Base-by-base conservation (phyloP, 306 rosid species). In the Herpetospermum pedunculosum region DNA sequence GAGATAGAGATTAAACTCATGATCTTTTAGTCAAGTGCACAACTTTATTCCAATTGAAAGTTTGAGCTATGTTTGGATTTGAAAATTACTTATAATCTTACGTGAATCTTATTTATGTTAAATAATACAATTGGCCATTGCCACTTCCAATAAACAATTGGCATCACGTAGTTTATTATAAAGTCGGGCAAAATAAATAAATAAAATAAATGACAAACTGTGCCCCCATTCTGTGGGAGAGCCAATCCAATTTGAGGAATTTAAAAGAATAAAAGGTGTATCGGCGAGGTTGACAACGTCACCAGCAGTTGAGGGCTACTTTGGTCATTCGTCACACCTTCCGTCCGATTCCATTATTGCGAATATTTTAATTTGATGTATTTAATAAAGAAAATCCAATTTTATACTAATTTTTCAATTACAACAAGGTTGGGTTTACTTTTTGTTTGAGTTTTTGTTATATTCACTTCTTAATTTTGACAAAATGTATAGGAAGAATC, bases 221-320 rank as follows among this genome's bases (percentile, higher is more conserved):
- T 65, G 72, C 72, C 72, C 71, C 72, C 72, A 65, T 3, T 37
- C 32, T 21, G 32, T 65, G 49, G 72, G 72, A 21, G n/a, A 65
- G 11, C 34, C 72, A 37, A 64, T 64, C 71, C 30, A 19, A 18
- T 9, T 37, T 6, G 30, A 16, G 44, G 26, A 60, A 34, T 32
- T 32, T 7, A 60, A 60, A n/a, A n/a, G n/a, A n/a, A n/a, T n/a
- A n/a, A 32, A 60, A 23, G 47, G 3, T 1, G 5, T 35, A 18
- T 34, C 4, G 25, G 2, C 18, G 38, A 58, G 38, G n/a, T 58
- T 13, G 65, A 58, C 11, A 30, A 32, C 23, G 26, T 29, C 21
- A 58, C 65, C 12, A 16, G 26, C 46, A 34, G 29, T 1, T 35
- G 16, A 34, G 47, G 41, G 46, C 30, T 2, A 1, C 1, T 64